phyloP scores from a whole-genome alignment of 1,284 basidiomycete species.

The Moniliophthora roreri region DNA sequence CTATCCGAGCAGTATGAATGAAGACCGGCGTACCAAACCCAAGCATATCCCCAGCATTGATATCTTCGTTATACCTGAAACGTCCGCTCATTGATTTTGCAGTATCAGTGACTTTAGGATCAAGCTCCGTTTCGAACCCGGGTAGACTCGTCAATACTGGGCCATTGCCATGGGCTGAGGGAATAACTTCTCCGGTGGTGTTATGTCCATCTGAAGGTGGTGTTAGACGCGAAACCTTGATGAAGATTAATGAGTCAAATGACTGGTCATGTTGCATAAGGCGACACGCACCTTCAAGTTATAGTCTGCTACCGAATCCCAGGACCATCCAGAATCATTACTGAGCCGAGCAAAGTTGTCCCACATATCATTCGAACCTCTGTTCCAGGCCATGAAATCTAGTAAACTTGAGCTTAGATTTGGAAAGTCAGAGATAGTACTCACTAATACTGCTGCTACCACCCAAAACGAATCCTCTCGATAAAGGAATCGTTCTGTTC shows the following conservation, averaged over 20 bases:
- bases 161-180: constrained; percentile 20
- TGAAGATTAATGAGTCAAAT: background rate
- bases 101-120: constrained; percentile 19
- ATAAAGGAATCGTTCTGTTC: background rate
- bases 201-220: constrained; percentile 20
- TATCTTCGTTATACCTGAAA: constrained; percentile 22
- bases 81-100: constrained; percentile 16
- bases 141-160: constrained; percentile 16
- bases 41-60: constrained; percentile 20
- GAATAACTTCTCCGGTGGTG: constrained; percentile 13
- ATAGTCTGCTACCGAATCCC: constrained; percentile 22
- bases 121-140: constrained; percentile 17
- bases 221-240: constrained; percentile 14
- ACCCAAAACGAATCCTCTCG: constrained; percentile 3
- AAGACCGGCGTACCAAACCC: constrained; percentile 18
- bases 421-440: background rate
- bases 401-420: constrained; percentile 2
- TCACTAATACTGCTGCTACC: constrained; percentile 5
- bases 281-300: constrained; percentile 19
- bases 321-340: constrained; percentile 28
- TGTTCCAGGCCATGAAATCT: constrained; percentile 26
- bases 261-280: background rate
- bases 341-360: constrained; percentile 23
- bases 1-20: no score
- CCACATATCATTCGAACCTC: constrained; percentile 28